Conservation (phyloP, 352 stramenopile species). For the Pythium dissimile region DNA sequence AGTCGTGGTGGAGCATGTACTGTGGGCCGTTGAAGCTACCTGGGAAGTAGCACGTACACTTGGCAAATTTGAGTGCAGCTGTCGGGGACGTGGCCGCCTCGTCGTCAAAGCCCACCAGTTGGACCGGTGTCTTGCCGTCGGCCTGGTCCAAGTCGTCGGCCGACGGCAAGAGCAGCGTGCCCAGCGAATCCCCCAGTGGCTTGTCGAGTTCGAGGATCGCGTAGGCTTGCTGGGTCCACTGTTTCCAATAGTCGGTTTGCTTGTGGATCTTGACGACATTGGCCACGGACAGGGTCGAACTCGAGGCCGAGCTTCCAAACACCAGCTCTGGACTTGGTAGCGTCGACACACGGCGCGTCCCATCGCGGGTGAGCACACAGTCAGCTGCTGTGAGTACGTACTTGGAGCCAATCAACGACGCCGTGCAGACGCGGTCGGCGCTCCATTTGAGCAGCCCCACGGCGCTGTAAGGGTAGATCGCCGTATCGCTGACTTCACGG, state of each 20-base stretch:
- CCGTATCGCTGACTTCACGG: conserved; percentile 30
- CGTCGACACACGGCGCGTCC: conserved; percentile 23
- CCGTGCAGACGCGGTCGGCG: conserved; percentile 42
- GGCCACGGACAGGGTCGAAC: no score
- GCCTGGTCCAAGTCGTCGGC: conserved; percentile 28
- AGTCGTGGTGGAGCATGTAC: conserved; percentile 61
- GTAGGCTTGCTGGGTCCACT: conserved; percentile 59
- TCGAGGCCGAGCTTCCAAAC: background rate
- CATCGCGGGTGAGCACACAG: conserved; percentile 40
- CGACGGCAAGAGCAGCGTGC: conserved; percentile 34
- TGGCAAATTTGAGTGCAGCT: conserved; percentile 30
- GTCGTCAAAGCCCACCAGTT: conserved; percentile 45
- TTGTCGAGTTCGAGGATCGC: conserved; percentile 58
- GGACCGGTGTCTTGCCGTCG: conserved; percentile 34
- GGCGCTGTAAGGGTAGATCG: conserved; percentile 43
- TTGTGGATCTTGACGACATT: conserved; percentile 45
- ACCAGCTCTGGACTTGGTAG: conserved; percentile 28
- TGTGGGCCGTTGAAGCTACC: conserved; percentile 33
- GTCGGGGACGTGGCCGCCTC: conserved; percentile 8
- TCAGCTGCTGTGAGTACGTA: conserved; percentile 54
- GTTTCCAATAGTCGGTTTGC: conserved; percentile 63
- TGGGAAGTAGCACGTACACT: conserved; percentile 49
- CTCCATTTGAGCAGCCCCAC: conserved; percentile 54
- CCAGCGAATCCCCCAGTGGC: conserved; percentile 29
- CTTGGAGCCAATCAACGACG: conserved; percentile 43